A percentile compares a stretch with the other conserved stretches of the same genome.
Evolutionary conservation across 768 basidiomycete species (phyloP).

Genomic region (Lyophyllum decastes): DNA sequence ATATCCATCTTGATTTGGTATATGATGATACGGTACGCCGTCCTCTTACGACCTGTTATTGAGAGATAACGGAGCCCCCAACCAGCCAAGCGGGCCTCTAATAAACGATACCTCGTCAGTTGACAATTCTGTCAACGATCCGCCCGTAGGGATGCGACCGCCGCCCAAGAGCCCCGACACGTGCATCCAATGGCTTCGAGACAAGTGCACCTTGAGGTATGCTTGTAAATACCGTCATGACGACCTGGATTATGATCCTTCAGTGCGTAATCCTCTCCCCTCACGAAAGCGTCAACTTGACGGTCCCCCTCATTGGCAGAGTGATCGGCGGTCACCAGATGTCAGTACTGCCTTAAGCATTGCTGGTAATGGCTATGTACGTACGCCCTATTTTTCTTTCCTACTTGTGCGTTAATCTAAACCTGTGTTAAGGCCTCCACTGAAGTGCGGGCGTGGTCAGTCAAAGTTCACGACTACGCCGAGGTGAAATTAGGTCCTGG

Average conservation of each 20-base stretch:
- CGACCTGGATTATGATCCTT: constrained; percentile 30
- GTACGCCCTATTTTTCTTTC: not conserved
- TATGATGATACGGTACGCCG: constrained; percentile 20
- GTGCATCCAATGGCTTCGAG: constrained; percentile 29
- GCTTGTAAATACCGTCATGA: constrained; percentile 30
- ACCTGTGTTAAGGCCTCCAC: not conserved
- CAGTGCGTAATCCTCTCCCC: constrained; percentile 18
- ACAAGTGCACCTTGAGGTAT: constrained; percentile 26
- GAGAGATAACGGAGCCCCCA: not conserved
- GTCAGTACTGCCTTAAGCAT: not conserved
- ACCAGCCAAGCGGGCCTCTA: not conserved
- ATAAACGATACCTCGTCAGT: not conserved
- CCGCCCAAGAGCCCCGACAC: constrained; percentile 12
- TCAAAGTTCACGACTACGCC: constrained; percentile 54
- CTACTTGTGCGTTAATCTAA: not conserved
- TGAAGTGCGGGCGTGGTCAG: constrained; percentile 14
- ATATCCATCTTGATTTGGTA: constrained; percentile 25
- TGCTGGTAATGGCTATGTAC: not conserved
- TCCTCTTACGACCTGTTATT: not conserved
- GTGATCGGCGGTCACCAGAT: not conserved
- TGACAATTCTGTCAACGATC: constrained; percentile 7
- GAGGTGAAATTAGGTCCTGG: constrained; percentile 60
- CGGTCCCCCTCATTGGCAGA: not conserved
- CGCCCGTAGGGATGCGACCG: constrained; percentile 20
- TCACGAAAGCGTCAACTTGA: not conserved